Conservation (phyloP, 2,329 filamentous ascomycete genomes). For the Colletotrichum ledebouriae region DNA sequence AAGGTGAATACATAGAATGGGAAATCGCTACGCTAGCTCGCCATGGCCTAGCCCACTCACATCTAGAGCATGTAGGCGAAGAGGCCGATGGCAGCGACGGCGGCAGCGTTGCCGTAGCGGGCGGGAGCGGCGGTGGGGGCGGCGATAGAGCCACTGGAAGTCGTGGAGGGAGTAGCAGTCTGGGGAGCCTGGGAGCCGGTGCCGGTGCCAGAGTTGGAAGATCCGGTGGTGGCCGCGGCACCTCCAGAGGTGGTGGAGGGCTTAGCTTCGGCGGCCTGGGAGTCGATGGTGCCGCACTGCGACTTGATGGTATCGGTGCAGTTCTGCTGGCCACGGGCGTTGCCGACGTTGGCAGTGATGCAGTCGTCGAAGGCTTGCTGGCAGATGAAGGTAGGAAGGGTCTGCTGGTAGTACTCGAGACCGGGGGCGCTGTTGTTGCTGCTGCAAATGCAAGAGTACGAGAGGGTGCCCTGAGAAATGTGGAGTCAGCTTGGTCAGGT, state of each 20-base stretch:
- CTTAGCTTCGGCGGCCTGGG: slow-evolving; percentile 24
- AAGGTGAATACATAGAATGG: slow-evolving; percentile 44
- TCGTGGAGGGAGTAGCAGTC: slow-evolving; percentile 45
- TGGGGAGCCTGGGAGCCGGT: slow-evolving; percentile 38
- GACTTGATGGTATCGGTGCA: slow-evolving; percentile 63
- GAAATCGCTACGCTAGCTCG: slow-evolving; percentile 24
- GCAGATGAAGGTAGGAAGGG: slow-evolving; percentile 67
- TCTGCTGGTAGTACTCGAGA: slow-evolving; percentile 67
- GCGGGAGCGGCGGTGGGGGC: slow-evolving; percentile 58
- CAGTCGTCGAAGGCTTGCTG: slow-evolving; percentile 62
- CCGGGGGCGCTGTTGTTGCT: slow-evolving; percentile 62
- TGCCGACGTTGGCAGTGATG: slow-evolving; percentile 57
- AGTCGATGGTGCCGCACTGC: slow-evolving; percentile 60
- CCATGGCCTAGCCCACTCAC: background rate
- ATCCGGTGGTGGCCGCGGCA: slow-evolving; percentile 37
- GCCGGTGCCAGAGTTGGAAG: slow-evolving; percentile 16
- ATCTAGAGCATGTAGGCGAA: slow-evolving; percentile 65
- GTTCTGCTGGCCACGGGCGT: slow-evolving; percentile 58
- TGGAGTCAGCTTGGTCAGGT: slow-evolving; percentile 30
- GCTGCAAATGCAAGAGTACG: slow-evolving; percentile 65
- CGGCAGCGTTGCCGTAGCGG: slow-evolving; percentile 58
- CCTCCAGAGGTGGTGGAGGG: slow-evolving; percentile 30
- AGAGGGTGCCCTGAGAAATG: slow-evolving; percentile 55
- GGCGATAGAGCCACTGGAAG: slow-evolving; percentile 48
- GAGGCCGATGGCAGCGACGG: slow-evolving; percentile 64